Base-by-base conservation (phyloP, 352 stramenopile genomes). In the Ophiocytium majus region DNA sequence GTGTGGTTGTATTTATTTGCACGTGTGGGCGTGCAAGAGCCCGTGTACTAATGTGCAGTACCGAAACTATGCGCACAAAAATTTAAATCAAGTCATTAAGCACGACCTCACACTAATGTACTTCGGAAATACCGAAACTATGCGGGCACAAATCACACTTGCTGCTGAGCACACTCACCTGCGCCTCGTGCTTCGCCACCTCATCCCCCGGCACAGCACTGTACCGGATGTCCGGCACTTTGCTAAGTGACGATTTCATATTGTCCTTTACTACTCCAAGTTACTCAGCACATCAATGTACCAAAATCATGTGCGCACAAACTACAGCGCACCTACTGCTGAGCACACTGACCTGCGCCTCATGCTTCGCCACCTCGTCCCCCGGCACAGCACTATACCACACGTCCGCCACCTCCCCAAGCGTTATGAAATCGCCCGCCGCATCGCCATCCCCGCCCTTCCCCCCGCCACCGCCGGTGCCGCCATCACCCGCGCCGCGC, bases 371-470 rank as follows among this genome's bases (percentile, higher is more conserved):
- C 35, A 83, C 78, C 64, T 86, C 83, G 66, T 83, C 76, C 19
- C 83, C 83, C 1, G 83, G 83, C 33, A 86, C 83, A 28, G 83
- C 83, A 28, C 66, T 81, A 19, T 86, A 83, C 83, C 83, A 86
- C 33, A 86, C 84, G 9, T 86, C 78, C 43, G 81, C 63, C 32
- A 83, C 83, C 83, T 86, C 43, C 14, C 43, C 43, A 5, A 28
- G 31, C 31, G 63, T 75, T 28, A 75, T 75, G 23, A 28, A 33
- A 9, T 9, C 23, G 31, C 19, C 63, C 19, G 19, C 63, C 63
- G 63, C 63, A 23, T 34, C 19, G 23, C 9, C 19, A 23, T 75
- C 31, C 9, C 31, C 63, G 9, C 10, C 75, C 75, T 9, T 10
- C 75, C 10, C 75, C 75, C 75, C 75, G 1, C 28, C 32, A 28